Evolutionary conservation across 495 filamentous ascomycete species (phyloP), one percentile per base, ranked within the genome.

Genomic region (Trichoderma virens): DNA sequence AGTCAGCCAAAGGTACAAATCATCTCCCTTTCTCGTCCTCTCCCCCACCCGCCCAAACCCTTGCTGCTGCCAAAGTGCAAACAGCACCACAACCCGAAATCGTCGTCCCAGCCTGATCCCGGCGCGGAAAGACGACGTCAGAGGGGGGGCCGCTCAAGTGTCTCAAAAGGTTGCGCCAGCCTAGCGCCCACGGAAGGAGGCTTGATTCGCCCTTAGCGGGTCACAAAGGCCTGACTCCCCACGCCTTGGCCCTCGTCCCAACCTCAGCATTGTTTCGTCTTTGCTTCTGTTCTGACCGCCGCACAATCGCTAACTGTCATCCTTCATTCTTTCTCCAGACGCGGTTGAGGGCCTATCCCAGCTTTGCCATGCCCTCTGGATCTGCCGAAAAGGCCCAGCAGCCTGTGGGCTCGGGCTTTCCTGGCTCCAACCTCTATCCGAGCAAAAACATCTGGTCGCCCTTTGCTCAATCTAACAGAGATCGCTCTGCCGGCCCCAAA

Each of bases 401-500:
- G 59, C 59, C 59, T 20, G 31, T 61, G 59, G 59, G 59, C 59
- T 61, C 59, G 59, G 30, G 30, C 59, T 41, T 61, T 11, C 16
- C 51, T 16, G 45, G 45, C 45, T 56, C 31, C 59, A 61, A 41
- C 28, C 31, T 61, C 20, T 61, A 61, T 30, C 31, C 31, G 27
- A 61, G 27, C 31, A 8, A 35, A n/a, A 61, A 23, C 20, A 61
- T 61, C 59, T 35, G 59, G 59, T 34, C 59, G 35, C 20, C 31
- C 23, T 34, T 23, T 9, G 7, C 59, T 6, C 30, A 61, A 28
- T 32, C 54, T 30, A 28, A 20, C 59, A 61, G 59, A 38, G 31
- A 27, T 61, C 59, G 59, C 31, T 35, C 59, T 16, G 70, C 72
- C 18, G 70, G 71, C 34, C 71, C 79, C 51, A 78, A 76, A 76